Conservation (phyloP, 148 eudicot genomes). For the Amaranthus hypochondriacus region DNA sequence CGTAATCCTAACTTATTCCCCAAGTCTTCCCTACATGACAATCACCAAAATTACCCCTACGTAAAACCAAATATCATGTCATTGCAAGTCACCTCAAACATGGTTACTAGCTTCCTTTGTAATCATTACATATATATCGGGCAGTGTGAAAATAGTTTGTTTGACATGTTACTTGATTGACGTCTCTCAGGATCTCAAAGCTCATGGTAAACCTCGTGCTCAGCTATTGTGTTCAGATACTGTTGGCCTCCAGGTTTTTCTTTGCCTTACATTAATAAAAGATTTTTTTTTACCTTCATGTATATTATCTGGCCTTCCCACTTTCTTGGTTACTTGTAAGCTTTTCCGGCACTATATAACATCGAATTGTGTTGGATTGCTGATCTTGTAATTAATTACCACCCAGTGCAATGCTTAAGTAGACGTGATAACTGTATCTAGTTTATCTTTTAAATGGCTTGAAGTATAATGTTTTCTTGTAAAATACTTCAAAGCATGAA, state of each 20-base stretch:
- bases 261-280: neutral
- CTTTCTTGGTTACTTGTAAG: neutral
- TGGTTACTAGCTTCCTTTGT: neutral
- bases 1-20: too few species aligned
- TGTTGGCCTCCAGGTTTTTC: slow-evolving; percentile 44
- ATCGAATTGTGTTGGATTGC: neutral
- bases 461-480: too few species aligned
- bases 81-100: neutral
- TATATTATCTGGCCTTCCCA: neutral
- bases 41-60: too few species aligned
- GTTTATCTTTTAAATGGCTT: too few species aligned
- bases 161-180: slow-evolving; percentile 16
- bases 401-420: too few species aligned
- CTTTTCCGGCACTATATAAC: neutral
- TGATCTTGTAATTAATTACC: neutral
- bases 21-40: too few species aligned
- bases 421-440: too few species aligned
- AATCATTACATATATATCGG: neutral
- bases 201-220: slow-evolving; percentile 36
- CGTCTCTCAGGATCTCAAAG: slow-evolving; percentile 48
- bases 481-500: too few species aligned
- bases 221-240: slow-evolving; percentile 34
- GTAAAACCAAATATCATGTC: too few species aligned
- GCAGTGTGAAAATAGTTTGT: slow-evolving; percentile 3
- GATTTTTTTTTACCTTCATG: neutral